A percentile compares a stretch with the other conserved stretches of the same genome.
These are phyloP conservation scores for Marasmius tenuissimus DNA, from an alignment of 1,284 basidiomycete species.

Conservation along the genomic window DNA sequence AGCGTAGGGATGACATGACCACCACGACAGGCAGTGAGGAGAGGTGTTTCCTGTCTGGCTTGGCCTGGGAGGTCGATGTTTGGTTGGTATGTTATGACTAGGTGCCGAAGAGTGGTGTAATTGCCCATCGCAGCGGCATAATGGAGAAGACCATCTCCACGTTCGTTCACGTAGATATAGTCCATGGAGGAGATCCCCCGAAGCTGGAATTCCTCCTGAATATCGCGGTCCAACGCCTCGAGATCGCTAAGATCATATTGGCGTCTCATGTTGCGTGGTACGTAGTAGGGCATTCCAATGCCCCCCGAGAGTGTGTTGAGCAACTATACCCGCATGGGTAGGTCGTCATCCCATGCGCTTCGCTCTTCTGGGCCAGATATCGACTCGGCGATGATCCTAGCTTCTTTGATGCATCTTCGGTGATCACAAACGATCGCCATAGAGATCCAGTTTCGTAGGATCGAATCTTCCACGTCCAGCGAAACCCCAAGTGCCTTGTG, in stretches of 20 bases:
- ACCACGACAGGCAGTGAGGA: conserved; percentile 8
- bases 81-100: conserved; percentile 6
- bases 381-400: neutral
- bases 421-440: conserved; percentile 3
- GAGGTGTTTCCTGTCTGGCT: conserved; percentile 2
- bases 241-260: neutral
- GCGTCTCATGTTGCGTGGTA: neutral
- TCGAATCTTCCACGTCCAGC: neutral
- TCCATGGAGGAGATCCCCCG: conserved; percentile 1
- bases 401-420: conserved; percentile 2
- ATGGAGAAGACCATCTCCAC: conserved; percentile 9
- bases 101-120: neutral
- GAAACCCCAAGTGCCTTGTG: conserved; percentile 3
- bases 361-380: neutral
- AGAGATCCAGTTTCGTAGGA: conserved; percentile 2
- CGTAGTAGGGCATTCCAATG: conserved; percentile 5
- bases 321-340: neutral
- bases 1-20: conserved; percentile 5
- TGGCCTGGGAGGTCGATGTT: conserved; percentile 5
- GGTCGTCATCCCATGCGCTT: neutral
- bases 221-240: neutral
- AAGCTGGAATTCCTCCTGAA: conserved; percentile 3
- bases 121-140: conserved; percentile 5
- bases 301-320: neutral
- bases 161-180: conserved; percentile 9